Percentiles rank a stretch among this genome's conserved stretches.
Conservation (phyloP, 2,329 filamentous ascomycete species). For the Aspergillus transmontanensis region DNA sequence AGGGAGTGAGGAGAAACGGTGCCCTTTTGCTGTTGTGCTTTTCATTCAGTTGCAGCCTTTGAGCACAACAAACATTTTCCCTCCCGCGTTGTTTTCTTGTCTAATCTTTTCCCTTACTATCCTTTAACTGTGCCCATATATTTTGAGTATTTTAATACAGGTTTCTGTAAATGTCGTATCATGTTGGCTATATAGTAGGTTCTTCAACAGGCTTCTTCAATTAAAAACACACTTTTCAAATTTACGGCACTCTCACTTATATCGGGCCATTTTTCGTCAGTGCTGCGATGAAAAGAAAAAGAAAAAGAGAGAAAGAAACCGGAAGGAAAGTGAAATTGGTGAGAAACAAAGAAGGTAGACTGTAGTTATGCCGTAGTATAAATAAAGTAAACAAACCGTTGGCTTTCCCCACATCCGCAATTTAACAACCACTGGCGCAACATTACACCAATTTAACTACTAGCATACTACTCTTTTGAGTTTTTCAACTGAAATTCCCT, state of each 20-base stretch:
- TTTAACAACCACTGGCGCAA: too few species aligned
- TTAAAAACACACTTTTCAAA: neutral
- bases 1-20: neutral
- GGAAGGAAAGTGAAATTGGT: too few species aligned
- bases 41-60: neutral
- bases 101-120: neutral
- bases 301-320: too few species aligned
- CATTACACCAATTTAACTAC: neutral
- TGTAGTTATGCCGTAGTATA: too few species aligned
- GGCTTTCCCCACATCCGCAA: too few species aligned
- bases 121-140: neutral
- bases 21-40: neutral
- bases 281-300: too few species aligned
- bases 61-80: neutral
- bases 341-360: too few species aligned
- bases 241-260: too few species aligned
- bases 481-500: neutral
- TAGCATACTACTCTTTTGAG: neutral
- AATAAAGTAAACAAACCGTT: too few species aligned
- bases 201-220: neutral
- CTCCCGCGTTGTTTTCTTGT: neutral
- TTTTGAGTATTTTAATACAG: neutral
- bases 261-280: too few species aligned
- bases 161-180: neutral
- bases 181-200: neutral